phyloP scores from a whole-genome alignment of 2,329 filamentous ascomycete genomes.

The Paradendryphiella salina region DNA sequence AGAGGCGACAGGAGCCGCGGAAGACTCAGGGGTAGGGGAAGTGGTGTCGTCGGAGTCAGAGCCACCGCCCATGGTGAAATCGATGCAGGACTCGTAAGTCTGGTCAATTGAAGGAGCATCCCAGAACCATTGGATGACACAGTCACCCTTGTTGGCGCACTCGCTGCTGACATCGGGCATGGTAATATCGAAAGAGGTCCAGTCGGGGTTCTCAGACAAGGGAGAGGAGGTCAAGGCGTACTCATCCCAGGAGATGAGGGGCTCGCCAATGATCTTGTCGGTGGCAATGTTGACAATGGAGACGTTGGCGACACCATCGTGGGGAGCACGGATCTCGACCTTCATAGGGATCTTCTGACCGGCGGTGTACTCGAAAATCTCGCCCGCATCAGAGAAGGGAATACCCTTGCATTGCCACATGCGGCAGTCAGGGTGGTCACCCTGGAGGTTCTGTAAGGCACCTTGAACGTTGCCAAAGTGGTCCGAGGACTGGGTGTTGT shows the following conservation, averaged over 20 bases:
- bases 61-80: constrained; percentile 55
- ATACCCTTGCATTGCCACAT: constrained; percentile 63
- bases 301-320: constrained; percentile 62
- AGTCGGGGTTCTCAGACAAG: constrained; percentile 47
- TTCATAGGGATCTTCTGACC: constrained; percentile 53
- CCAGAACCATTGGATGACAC: constrained; percentile 67
- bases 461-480: constrained; percentile 62
- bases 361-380: constrained; percentile 55
- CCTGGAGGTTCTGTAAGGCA: constrained; percentile 53
- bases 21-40: constrained; percentile 14
- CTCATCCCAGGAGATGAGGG: constrained; percentile 58
- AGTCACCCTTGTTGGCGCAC: constrained; percentile 55
- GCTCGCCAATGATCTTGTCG: constrained; percentile 57
- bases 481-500: constrained; percentile 58
- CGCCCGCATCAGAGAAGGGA: constrained; percentile 58
- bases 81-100: constrained; percentile 66
- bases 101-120: constrained; percentile 59
- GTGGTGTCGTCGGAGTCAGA: constrained; percentile 21
- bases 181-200: constrained; percentile 58
- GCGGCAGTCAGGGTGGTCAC: constrained; percentile 56
- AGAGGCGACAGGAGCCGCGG: constrained; percentile 17
- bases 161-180: constrained; percentile 57
- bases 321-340: constrained; percentile 57
- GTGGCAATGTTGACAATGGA: constrained; percentile 60
- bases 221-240: constrained; percentile 57